A percentile compares a stretch with the other conserved stretches of the same genome.
Conservation (phyloP, 192 early-diverging fungal species). For the Coemansia sp. region DNA sequence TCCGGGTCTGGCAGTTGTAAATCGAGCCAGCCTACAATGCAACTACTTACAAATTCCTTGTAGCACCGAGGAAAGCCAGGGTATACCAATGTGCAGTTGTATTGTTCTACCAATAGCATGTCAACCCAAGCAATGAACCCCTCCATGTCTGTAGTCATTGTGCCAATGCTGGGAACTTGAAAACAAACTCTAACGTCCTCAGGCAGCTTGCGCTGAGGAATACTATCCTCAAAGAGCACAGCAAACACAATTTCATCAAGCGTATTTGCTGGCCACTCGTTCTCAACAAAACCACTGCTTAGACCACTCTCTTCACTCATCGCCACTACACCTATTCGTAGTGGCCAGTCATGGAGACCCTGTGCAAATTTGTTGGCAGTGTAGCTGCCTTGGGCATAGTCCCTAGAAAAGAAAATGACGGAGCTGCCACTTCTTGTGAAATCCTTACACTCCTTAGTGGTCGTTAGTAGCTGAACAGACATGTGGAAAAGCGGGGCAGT, state of each 20-base stretch:
- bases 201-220: not conserved
- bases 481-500: not conserved
- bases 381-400: not conserved
- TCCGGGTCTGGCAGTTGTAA: not conserved
- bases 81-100: not conserved
- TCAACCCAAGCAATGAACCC: not conserved
- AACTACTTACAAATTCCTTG: not conserved
- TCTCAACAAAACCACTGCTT: not conserved
- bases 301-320: not conserved
- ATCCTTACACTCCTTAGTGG: not conserved
- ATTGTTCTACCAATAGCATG: not conserved
- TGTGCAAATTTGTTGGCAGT: not conserved
- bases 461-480: not conserved
- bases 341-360: not conserved
- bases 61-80: not conserved
- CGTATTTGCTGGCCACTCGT: not conserved
- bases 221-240: not conserved
- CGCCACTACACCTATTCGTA: not conserved
- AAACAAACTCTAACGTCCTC: not conserved
- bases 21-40: not conserved
- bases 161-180: not conserved
- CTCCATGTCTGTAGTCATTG: not conserved
- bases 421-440: not conserved
- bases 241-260: not conserved
- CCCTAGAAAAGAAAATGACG: not conserved